Conservation (phyloP, 176 grass and related monocot species). For the Stipa capillata region DNA sequence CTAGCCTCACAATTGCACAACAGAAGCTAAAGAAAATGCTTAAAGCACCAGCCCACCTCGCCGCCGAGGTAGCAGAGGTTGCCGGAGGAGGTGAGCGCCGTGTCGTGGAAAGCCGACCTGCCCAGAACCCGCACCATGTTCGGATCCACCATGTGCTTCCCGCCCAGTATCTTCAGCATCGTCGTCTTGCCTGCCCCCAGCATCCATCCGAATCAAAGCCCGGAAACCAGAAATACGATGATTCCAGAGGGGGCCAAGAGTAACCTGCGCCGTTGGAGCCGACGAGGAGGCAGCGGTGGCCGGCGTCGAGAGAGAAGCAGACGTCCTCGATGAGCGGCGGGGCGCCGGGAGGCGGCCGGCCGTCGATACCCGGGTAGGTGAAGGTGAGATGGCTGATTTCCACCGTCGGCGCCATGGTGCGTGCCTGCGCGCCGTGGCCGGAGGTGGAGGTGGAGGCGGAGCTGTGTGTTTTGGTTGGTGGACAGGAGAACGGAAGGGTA, state of each 20-base stretch:
- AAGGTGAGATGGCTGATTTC: constrained; percentile 78
- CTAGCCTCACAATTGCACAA: not conserved
- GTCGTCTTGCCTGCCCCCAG: constrained; percentile 72
- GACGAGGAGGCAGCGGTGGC: constrained; percentile 77
- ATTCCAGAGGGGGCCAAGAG: not conserved
- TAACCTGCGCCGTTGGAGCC: constrained; percentile 90
- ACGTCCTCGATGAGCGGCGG: constrained; percentile 73
- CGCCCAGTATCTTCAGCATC: constrained; percentile 91
- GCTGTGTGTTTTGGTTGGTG: constrained; percentile 3
- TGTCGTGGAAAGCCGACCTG: constrained; percentile 90
- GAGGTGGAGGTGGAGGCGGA: not conserved
- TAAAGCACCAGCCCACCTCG: constrained; percentile 35
- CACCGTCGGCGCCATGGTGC: constrained; percentile 35
- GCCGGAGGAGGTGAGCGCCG: constrained; percentile 68
- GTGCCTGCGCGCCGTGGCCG: too few species aligned
- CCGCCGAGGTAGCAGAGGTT: constrained; percentile 94
- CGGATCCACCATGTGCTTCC: constrained; percentile 99
- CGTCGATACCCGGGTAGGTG: constrained; percentile 92
- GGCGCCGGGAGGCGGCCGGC: constrained; percentile 68
- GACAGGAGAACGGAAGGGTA: not conserved
- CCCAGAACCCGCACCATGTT: constrained; percentile 85
- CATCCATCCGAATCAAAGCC: constrained; percentile 7
- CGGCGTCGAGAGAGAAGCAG: constrained; percentile 60
- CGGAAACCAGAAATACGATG: not conserved
- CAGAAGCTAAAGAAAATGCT: not conserved